phyloP scores from a whole-genome alignment of 179 eudicot genomes.

The Corrigiola litoralis region DNA sequence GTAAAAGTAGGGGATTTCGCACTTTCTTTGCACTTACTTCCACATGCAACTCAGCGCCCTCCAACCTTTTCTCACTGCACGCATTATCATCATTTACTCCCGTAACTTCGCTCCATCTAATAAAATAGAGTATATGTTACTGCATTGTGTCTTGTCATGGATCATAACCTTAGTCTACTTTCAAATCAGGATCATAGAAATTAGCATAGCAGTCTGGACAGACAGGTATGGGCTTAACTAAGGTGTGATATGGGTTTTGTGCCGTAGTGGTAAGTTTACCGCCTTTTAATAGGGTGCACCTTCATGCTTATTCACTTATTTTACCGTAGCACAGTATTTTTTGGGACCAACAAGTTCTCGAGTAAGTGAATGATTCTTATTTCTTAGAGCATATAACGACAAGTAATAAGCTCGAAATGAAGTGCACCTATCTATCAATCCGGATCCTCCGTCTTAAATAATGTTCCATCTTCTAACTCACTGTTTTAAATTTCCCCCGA shows the following conservation, averaged over 20 bases:
- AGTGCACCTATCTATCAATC: too few species aligned
- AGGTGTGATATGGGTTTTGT: neutral
- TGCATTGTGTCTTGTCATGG: neutral
- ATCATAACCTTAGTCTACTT: neutral
- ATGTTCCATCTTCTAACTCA: too few species aligned
- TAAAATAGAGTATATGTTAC: neutral
- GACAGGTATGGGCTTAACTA: slow-evolving; percentile 9
- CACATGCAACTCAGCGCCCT: slow-evolving; percentile 23
- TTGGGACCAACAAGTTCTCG: too few species aligned
- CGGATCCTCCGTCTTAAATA: too few species aligned
- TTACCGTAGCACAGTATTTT: too few species aligned
- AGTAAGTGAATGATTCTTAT: too few species aligned
- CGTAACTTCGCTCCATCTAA: slow-evolving; percentile 7
- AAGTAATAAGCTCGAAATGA: too few species aligned
- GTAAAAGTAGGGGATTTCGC: neutral
- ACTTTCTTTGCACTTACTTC: slow-evolving; percentile 18
- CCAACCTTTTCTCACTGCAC: slow-evolving; percentile 22
- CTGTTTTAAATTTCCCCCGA: too few species aligned
- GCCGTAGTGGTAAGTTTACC: neutral
- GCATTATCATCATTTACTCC: slow-evolving; percentile 20
- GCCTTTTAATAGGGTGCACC: too few species aligned
- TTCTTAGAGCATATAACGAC: too few species aligned
- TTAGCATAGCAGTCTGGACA: slow-evolving; percentile 21
- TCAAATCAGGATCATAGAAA: slow-evolving; percentile 19
- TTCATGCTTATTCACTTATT: neutral